Conservation (phyloP, 192 early-diverging fungal genomes). For the Coemansia sp. region DNA sequence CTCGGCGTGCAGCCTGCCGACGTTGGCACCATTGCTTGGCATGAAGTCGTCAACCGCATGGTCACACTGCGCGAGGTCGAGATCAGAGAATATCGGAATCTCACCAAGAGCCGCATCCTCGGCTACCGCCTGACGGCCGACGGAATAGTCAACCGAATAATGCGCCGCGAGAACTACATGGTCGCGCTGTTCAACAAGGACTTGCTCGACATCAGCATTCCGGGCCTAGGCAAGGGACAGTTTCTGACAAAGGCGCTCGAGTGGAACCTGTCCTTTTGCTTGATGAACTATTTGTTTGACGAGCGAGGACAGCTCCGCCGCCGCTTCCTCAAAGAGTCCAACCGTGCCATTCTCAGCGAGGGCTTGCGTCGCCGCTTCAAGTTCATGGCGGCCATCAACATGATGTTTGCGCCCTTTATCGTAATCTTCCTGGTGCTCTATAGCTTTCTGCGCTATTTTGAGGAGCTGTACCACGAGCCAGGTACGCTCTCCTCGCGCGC, state of each 20-base stretch:
- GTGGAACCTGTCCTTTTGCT: conserved; percentile 89
- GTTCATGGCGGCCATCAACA: conserved; percentile 85
- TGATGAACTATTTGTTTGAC: conserved; percentile 89
- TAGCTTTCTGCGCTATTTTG: conserved; percentile 94
- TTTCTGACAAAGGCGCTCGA: conserved; percentile 88
- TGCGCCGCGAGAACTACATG: conserved; percentile 98
- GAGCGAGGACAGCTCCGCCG: conserved; percentile 81
- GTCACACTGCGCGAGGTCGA: conserved; percentile 73
- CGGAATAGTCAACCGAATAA: conserved; percentile 90
- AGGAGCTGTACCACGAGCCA: conserved; percentile 84
- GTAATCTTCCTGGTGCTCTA: conserved; percentile 77
- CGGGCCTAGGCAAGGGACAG: conserved; percentile 60
- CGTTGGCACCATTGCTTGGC: conserved; percentile 88
- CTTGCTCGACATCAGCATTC: conserved; percentile 77
- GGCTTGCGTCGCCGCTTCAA: conserved; percentile 79
- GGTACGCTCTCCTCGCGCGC: conserved; percentile 75
- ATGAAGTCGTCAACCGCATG: conserved; percentile 77
- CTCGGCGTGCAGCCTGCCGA: conserved; percentile 78
- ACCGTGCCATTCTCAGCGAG: conserved; percentile 66
- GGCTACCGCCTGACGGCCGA: conserved; percentile 65
- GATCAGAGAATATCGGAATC: conserved; percentile 53
- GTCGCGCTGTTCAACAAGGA: conserved; percentile 96
- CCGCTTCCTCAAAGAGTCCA: conserved; percentile 75
- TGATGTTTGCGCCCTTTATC: conserved; percentile 88
- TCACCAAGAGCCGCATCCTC: conserved; percentile 51